Conservation (phyloP, 441 rosid species). For the Mallotus japonicus region DNA sequence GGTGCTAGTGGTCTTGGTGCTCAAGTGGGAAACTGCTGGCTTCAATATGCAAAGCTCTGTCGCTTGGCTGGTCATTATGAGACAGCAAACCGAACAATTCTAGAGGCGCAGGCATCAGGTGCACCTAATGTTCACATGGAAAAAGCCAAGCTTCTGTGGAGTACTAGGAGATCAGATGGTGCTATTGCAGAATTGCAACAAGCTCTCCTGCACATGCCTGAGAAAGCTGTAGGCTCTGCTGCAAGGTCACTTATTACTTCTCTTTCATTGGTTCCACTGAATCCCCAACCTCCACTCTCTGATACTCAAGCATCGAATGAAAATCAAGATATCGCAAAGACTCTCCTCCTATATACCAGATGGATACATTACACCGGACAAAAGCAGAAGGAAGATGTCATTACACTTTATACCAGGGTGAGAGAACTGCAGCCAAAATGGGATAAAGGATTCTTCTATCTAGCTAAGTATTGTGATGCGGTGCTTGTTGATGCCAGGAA, state of each 20-base stretch:
- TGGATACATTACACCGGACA: conserved; percentile 98
- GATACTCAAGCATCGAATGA: conserved; percentile 62
- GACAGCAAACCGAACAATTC: conserved; percentile 91
- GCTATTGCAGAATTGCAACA: conserved; percentile 94
- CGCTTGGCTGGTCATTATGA: conserved; percentile 98
- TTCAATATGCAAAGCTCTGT: conserved; percentile 98
- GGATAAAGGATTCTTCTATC: conserved; percentile 96
- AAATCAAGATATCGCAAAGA: conserved; percentile 78
- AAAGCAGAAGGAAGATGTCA: conserved; percentile 97
- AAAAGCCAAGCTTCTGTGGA: conserved; percentile 98
- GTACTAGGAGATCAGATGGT: conserved; percentile 85
- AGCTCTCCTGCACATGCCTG: conserved; percentile 89
- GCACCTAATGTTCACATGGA: conserved; percentile 92
- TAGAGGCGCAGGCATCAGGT: conserved; percentile 95
- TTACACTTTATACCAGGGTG: conserved; percentile 84
- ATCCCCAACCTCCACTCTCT: conserved; percentile 54
- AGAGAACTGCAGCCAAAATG: conserved; percentile 88
- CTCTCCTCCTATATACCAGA: conserved; percentile 89
- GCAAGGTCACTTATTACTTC: conserved; percentile 75
- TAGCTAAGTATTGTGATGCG: conserved; percentile 96
- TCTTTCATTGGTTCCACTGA: conserved; percentile 75
- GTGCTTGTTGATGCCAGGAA: conserved; percentile 94
- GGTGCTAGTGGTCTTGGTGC: conserved; percentile 83
- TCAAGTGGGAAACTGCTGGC: conserved; percentile 97
- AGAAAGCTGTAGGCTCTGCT: conserved; percentile 75